phyloP scores from a whole-genome alignment of 768 basidiomycete genomes.

The Calocybe indica region DNA sequence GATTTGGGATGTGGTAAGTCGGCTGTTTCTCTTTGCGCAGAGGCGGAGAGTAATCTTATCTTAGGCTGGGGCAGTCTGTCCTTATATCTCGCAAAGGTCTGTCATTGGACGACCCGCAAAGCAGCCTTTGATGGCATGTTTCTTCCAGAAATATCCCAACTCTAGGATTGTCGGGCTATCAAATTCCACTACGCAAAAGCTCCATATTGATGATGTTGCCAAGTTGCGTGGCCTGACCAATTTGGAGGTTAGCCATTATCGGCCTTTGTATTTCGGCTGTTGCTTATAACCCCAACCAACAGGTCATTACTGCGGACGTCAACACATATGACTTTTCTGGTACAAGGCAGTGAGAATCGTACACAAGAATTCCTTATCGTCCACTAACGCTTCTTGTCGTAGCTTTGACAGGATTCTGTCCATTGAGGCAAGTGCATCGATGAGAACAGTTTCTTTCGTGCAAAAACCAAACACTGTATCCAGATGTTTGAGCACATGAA shows the following conservation, averaged over 20 bases:
- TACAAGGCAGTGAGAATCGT: conserved; percentile 30
- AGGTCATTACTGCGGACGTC: conserved; percentile 68
- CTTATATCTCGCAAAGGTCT: conserved; percentile 55
- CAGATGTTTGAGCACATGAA: conserved; percentile 79
- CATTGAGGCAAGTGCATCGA: conserved; percentile 41
- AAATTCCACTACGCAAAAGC: conserved; percentile 64
- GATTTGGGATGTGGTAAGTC: conserved; percentile 64
- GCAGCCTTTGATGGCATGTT: not conserved
- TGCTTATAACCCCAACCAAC: not conserved
- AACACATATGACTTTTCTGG: conserved; percentile 54
- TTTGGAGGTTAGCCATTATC: conserved; percentile 31
- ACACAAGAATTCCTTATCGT: not conserved
- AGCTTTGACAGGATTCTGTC: conserved; percentile 70
- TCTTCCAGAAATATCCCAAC: conserved; percentile 55
- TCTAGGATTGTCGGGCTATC: conserved; percentile 58
- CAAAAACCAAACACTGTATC: not conserved
- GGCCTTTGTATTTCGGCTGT: not conserved
- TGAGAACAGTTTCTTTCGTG: not conserved
- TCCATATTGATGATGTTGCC: conserved; percentile 50
- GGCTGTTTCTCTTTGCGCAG: not conserved
- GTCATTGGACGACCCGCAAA: not conserved
- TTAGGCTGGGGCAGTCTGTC: conserved; percentile 70
- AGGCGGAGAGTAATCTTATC: not conserved
- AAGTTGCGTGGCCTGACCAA: conserved; percentile 45
- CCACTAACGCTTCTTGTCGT: not conserved